A percentile compares a stretch with the other conserved stretches of the same genome.
Conservation (phyloP, 2,329 filamentous ascomycete genomes). For the Ophiostoma fasciatum region DNA sequence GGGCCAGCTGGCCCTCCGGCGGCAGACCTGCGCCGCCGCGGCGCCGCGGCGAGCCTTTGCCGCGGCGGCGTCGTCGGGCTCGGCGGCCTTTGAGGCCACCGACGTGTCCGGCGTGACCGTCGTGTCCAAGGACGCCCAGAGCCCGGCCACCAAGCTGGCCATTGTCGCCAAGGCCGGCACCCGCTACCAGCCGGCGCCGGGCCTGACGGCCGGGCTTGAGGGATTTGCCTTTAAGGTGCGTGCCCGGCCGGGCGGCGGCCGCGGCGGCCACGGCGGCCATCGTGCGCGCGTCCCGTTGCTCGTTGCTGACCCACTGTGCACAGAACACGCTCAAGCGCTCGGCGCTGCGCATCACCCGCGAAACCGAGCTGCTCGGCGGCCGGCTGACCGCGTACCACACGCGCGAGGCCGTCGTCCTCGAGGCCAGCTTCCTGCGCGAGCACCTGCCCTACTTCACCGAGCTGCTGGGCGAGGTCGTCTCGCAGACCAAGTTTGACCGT, state of each 20-base stretch:
- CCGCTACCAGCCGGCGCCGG: conserved; percentile 78
- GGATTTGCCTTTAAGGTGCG: conserved; percentile 94
- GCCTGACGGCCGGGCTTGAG: conserved; percentile 78
- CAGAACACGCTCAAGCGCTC: conserved; percentile 80
- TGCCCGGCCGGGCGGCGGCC: too few species aligned
- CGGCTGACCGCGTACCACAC: conserved; percentile 80
- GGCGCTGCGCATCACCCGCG: conserved; percentile 82
- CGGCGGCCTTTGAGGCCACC: conserved; percentile 76
- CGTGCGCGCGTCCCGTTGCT: neutral
- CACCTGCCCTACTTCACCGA: conserved; percentile 97
- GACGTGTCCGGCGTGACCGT: conserved; percentile 83
- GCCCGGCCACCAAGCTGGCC: conserved; percentile 80
- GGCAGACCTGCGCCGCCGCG: conserved; percentile 39
- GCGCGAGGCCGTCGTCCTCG: conserved; percentile 81
- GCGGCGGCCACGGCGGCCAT: too few species aligned
- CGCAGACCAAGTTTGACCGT: conserved; percentile 74
- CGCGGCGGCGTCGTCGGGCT: conserved; percentile 34
- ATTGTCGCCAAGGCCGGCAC: conserved; percentile 90
- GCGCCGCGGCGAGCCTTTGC: conserved; percentile 38
- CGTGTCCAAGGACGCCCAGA: conserved; percentile 76
- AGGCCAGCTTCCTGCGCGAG: conserved; percentile 88
- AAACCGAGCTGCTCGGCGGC: conserved; percentile 87
- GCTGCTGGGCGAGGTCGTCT: conserved; percentile 81
- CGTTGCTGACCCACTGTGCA: neutral
- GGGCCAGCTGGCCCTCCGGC: conserved; percentile 42